Evolutionary conservation across 345 rosid genomes (phyloP), one percentile per base, ranked within the genome.

Genomic region (Euphorbia pulcherrima): DNA sequence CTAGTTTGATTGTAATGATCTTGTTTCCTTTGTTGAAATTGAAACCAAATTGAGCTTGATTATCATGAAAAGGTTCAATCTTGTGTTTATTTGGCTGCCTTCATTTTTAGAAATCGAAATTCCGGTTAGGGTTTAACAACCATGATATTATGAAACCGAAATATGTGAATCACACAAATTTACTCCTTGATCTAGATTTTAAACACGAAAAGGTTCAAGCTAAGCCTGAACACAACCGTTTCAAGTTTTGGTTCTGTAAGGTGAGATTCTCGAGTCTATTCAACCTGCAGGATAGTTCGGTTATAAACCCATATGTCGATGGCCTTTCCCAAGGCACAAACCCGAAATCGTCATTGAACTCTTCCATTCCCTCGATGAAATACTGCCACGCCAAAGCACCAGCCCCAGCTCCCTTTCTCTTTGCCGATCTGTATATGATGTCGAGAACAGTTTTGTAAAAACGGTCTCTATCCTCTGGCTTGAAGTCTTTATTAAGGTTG

Each of bases 381-480:
- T 85, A 83, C 70, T 89, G 99, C 99, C 97, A 91, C 68, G 85
- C 63, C 39, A 94, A 61, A 44, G 97, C 83, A 12, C 99, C 97
- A 26, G 90, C 96, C 39, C 97, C 99, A 2, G 97, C 77, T 78
- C 85, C 75, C 6, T 76, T 85, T 73, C 82, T 80, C 84, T 80
- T 84, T 1, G 95, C 91, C 41, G 97, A 91, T 70, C 81, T 85
- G 63, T 84, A 83, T 37, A 84, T 74, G 39, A 85, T 75, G 67
- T 88, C 91, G 9, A 80, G 74, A 52, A 91, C 68, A 11, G 81
- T 80, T 78, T 73, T 70, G 81, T 86, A 86, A 67, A 91, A 80
- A 67, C 50, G 63, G 53, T 86, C 89, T n/a, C 95, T 70, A 62
- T 89, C 92, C 2, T 83, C 75, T 59, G 83, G 87, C 39, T 83